Evolutionary conservation across 2,329 filamentous ascomycete genomes (phyloP).

Genomic region (Aureobasidium uvarum): DNA sequence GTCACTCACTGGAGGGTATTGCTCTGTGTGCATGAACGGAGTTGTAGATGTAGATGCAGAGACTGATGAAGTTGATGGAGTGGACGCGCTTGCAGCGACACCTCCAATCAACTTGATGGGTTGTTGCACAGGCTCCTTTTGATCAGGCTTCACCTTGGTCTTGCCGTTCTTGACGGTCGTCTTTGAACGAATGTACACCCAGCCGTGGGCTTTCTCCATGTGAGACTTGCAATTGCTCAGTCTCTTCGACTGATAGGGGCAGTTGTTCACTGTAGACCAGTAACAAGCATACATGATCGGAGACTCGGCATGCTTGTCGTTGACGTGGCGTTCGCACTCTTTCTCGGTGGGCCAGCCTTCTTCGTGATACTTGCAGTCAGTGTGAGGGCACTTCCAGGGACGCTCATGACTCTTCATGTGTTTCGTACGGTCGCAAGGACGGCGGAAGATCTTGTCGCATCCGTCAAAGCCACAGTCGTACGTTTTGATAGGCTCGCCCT

Average conservation of each 20-base stretch:
- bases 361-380: conserved; percentile 83
- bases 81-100: conserved; percentile 63
- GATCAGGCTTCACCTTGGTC: conserved; percentile 45
- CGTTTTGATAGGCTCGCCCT: conserved; percentile 63
- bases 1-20: conserved; percentile 30
- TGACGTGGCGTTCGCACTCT: conserved; percentile 91
- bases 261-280: conserved; percentile 61
- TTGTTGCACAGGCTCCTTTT: conserved; percentile 19
- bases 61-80: conserved; percentile 46
- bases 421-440: conserved; percentile 96
- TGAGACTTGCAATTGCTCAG: conserved; percentile 98
- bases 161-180: conserved; percentile 66
- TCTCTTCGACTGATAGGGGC: conserved; percentile 91
- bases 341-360: conserved; percentile 97
- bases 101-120: conserved; percentile 56
- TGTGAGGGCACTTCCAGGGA: conserved; percentile 85
- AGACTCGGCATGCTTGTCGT: conserved; percentile 85
- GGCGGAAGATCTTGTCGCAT: conserved; percentile 91
- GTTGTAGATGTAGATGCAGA: conserved; percentile 42
- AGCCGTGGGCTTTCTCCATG: conserved; percentile 95
- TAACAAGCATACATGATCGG: conserved; percentile 81
- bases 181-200: conserved; percentile 89
- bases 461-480: conserved; percentile 65
- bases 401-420: conserved; percentile 97
- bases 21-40: conserved; percentile 39